A percentile compares a stretch with the other conserved stretches of the same genome.
These are phyloP conservation scores for Colletotrichum theobromicola DNA, from an alignment of 2,329 filamentous ascomycete species.

Conservation along the genomic window DNA sequence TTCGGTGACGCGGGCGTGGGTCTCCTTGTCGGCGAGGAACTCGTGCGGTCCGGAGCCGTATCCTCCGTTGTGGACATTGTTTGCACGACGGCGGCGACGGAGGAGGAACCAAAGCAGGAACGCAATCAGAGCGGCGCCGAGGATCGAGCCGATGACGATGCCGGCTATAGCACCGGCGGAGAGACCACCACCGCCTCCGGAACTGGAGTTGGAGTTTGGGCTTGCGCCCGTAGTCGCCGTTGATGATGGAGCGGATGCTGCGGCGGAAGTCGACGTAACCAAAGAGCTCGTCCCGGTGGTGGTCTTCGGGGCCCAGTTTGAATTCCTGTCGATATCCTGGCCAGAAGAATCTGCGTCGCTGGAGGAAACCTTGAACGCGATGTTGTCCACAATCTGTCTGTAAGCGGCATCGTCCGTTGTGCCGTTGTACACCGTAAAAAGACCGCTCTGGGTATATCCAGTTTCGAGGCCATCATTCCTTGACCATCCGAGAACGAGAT, in stretches of 20 bases:
- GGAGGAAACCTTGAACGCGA: neutral
- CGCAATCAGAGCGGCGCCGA: conserved; percentile 43
- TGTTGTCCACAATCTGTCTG: neutral
- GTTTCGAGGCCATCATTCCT: neutral
- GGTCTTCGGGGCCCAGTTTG: neutral
- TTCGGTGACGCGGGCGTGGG: conserved; percentile 38
- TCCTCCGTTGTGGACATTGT: conserved; percentile 28
- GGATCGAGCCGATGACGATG: conserved; percentile 48
- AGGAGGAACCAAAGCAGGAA: conserved; percentile 48
- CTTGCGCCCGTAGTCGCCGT: neutral
- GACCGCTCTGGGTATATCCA: neutral
- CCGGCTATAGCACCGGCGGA: conserved; percentile 50
- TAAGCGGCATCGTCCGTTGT: neutral
- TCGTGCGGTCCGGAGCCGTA: conserved; percentile 33
- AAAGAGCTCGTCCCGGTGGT: neutral
- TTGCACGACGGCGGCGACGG: conserved; percentile 35
- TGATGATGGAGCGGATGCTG: neutral
- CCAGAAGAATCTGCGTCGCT: neutral
- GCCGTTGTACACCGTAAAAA: neutral
- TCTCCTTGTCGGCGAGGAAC: conserved; percentile 54
- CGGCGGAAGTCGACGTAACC: neutral
- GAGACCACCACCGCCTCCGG: conserved; percentile 29
- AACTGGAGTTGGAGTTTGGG: neutral
- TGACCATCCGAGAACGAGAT: neutral
- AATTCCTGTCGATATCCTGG: neutral